Evolutionary conservation across 1,139 yeast genomes (phyloP).

Genomic region (Magnusiomyces fungicola): DNA sequence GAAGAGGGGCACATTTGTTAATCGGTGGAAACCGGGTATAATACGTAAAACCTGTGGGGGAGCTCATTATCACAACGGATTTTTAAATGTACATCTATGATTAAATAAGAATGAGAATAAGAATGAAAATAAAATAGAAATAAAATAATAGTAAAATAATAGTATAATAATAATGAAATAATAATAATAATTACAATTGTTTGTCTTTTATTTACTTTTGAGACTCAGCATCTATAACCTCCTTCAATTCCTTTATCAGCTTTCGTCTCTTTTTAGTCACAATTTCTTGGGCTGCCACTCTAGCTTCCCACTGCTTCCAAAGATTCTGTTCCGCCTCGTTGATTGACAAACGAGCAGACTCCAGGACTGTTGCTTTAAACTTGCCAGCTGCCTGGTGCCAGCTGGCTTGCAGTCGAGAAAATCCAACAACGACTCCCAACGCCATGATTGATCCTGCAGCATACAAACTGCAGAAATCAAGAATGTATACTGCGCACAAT

Average conservation of each 20-base stretch:
- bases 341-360: constrained; percentile 25
- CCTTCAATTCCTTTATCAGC: neutral
- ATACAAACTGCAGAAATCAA: constrained; percentile 27
- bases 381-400: constrained; percentile 29
- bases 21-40: too few species aligned
- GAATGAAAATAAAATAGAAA: too few species aligned
- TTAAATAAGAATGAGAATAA: too few species aligned
- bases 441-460: constrained; percentile 35
- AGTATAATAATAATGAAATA: too few species aligned
- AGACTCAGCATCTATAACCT: neutral
- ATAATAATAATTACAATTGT: too few species aligned
- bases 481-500: constrained; percentile 28
- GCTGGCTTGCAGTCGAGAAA: constrained; percentile 29
- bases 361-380: constrained; percentile 25
- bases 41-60: too few species aligned
- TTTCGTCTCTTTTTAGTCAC: constrained; percentile 11
- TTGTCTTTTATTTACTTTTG: neutral
- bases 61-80: too few species aligned
- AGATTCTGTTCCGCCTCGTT: constrained; percentile 23
- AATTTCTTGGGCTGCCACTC: constrained; percentile 25
- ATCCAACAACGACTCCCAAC: constrained; percentile 34
- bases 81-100: too few species aligned
- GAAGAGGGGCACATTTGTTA: too few species aligned
- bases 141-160: too few species aligned
- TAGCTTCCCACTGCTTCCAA: constrained; percentile 31